phyloP scores from a whole-genome alignment of 2,329 filamentous ascomycete species.

The Penicillium polonicum region DNA sequence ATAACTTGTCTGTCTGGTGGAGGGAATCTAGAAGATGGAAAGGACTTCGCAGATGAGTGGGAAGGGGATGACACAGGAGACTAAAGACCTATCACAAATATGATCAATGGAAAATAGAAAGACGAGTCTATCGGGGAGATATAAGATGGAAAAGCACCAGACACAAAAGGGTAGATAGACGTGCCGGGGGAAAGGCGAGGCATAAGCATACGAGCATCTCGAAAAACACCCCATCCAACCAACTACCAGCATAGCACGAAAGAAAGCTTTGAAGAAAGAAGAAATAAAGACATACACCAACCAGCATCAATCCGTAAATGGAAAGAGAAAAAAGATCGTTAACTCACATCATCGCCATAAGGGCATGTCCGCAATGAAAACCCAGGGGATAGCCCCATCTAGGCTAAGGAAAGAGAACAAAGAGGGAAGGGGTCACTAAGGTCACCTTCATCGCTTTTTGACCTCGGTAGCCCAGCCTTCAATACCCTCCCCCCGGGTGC shows the following conservation, averaged over 20 bases:
- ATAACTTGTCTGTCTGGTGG: not conserved
- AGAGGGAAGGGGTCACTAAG: not conserved
- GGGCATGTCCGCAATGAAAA: slow-evolving; percentile 12
- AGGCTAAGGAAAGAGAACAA: slow-evolving; percentile 10
- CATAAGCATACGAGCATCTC: slow-evolving; percentile 4
- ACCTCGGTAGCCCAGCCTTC: slow-evolving; percentile 90
- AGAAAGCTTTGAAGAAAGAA: slow-evolving; percentile 10
- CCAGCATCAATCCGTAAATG: slow-evolving; percentile 27
- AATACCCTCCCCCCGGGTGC: slow-evolving; percentile 84
- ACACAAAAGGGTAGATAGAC: not conserved
- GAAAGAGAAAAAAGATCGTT: slow-evolving; percentile 28
- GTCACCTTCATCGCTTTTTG: slow-evolving; percentile 59
- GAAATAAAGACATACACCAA: slow-evolving; percentile 18
- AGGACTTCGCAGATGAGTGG: not conserved
- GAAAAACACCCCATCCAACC: slow-evolving; percentile 10
- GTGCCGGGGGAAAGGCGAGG: not conserved
- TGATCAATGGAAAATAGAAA: not conserved
- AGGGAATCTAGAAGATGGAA: not conserved
- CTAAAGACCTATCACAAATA: not conserved
- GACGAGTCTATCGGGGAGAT: not conserved
- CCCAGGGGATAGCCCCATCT: slow-evolving; percentile 13
- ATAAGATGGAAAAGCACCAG: not conserved
- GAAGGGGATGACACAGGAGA: not conserved
- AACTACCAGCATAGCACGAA: slow-evolving; percentile 7
- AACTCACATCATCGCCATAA: slow-evolving; percentile 24